Evolutionary conservation across 306 rosid species (phyloP).

Genomic region (Cicer judaicum): DNA sequence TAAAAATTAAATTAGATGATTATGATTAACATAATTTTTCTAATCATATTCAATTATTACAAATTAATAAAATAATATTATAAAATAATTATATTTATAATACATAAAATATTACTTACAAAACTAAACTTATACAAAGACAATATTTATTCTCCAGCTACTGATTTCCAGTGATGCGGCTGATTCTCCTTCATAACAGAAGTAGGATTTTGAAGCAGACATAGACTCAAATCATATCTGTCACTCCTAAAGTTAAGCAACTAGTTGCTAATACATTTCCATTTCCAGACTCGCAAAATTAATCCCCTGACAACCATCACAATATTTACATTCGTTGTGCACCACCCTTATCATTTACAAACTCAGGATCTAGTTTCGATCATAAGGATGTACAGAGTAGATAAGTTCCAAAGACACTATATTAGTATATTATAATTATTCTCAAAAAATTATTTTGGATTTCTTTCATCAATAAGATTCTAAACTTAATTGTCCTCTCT

Average conservation of each 20-base stretch:
- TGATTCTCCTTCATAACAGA: constrained; percentile 73
- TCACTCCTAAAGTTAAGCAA: background rate
- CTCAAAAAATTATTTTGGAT: constrained; percentile 1
- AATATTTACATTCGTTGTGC: background rate
- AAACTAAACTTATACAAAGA: constrained; percentile 2
- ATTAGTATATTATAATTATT: constrained; percentile 16
- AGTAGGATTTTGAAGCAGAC: constrained; percentile 23
- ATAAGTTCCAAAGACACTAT: background rate
- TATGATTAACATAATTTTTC: no score
- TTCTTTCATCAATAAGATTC: constrained; percentile 1
- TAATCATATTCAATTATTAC: no score
- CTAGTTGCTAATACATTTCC: constrained; percentile 13
- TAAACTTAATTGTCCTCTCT: background rate
- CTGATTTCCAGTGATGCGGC: constrained; percentile 81
- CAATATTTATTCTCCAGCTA: constrained; percentile 39
- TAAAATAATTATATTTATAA: no score
- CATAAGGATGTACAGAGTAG: background rate
- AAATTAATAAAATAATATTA: no score
- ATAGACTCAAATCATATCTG: constrained; percentile 1
- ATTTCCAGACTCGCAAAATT: constrained; percentile 9
- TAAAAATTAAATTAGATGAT: no score
- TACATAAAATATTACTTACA: no score
- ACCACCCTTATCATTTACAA: constrained; percentile 12
- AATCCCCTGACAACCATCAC: constrained; percentile 5
- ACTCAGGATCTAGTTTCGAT: constrained; percentile 8